Base-by-base conservation (phyloP, 2,329 filamentous ascomycete species). In the Chaetoscypha palmicola region DNA sequence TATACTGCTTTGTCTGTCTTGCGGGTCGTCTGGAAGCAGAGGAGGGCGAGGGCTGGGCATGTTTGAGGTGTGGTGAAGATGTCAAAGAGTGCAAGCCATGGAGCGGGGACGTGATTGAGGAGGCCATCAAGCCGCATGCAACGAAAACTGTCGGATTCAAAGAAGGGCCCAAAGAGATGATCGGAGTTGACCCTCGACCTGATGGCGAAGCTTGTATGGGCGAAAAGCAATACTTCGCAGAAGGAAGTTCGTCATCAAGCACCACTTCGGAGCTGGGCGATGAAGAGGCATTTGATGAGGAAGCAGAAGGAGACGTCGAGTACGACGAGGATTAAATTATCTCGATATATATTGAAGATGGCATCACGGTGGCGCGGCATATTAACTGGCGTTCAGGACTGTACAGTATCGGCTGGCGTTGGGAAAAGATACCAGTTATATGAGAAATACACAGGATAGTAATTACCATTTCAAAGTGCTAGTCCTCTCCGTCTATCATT, bases 1-100 rank as follows among this genome's bases (percentile, higher is more conserved):
- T 96, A 47, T 98, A 97, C 67, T 98, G 92, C 66, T 98, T 94
- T 61, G 87, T 94, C 14, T 98, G 92, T 60, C 67, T 97, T n/a
- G 88, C 90, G 2, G 87, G 89, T 46, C 79, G 86, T 47, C 74
- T 98, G 33, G 91, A 96, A 64, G 79, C 83, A 4, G 91, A 97
- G 65, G 91, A 96, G 62, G 92, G 91, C 23, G 88, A 96, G 60
- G 91, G 91, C 2, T 96, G 90, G 88, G 76, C 79, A 9, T 98
- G 92, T 66, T 68, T 98, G 36, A 77, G 92, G 16, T 98, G 92
- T 60, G 90, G 90, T 14, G 84, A 87, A 59, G 63, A 83, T 16
- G 79, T 94, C 38, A 88, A 83, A 60, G 81, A 90, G 62, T 97
- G 91, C 64, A 82, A 79, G 62, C 88, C 92, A 1, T 98, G 92